Base-by-base conservation (phyloP, 148 eudicot genomes). In the Rheum nobile region DNA sequence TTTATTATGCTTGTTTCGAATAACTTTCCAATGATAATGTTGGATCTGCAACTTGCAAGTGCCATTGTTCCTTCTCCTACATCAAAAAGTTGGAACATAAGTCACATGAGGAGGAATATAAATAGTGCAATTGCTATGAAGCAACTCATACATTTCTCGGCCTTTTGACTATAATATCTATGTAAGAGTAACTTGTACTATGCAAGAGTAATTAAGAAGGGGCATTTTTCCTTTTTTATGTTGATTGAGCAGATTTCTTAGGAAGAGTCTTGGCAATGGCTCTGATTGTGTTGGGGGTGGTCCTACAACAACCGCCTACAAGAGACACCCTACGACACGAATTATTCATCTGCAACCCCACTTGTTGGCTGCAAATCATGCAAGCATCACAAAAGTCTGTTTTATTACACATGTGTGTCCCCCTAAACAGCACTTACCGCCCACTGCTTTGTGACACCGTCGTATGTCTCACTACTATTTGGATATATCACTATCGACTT, bases 271-370 rank as follows among this genome's bases (percentile, higher is more conserved):
- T 79, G 8, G 88, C 79, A 1, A 91, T 88, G 24, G 89, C 93
- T 78, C 84, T 83, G 28, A 91, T 85, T 13, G 96, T 88, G 28
- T 83, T 83, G 5, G 96, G 96, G 37, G 96, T 87, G 2, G 96
- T 91, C 73, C 96, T 84, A 77, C 96, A 91, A 67, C 96, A 91
- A n/a, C 96, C 96, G 67, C 96, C 96, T 22, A 91, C 76, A 8
- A 91, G 84, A 11, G 89, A 81, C 21, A 91, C 92, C 65, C 96
- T 88, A 86, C 9, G 90, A 84, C 75, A 88, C 92, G 67, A 90
- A 86, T 77, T 86, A 92, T 55, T 83, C 90, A 22, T 80, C 87
- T 28, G 72, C 70, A 35, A 55, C 81, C 11, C 90, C 90, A 19
- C 42, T 77, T n/a, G 88, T 67, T 74, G 76, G 44, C 96, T 90